Evolutionary conservation across 768 basidiomycete genomes (phyloP), one percentile per base, ranked within the genome.

Genomic region (Pholiota conissans): DNA sequence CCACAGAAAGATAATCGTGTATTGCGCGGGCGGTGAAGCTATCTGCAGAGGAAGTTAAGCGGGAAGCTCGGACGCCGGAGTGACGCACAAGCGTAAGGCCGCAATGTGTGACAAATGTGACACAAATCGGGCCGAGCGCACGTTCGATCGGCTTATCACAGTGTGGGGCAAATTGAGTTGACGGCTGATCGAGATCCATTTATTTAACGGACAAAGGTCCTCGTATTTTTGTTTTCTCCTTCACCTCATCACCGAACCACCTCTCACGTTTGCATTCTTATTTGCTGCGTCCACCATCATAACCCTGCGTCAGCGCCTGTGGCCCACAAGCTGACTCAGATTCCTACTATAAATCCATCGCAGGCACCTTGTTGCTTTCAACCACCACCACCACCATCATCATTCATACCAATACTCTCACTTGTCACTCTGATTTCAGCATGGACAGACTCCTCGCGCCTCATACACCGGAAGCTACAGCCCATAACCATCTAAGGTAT

Each of bases 401-500:
- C 57, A 30, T 40, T 54, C 45, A 32, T 13, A 32, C 30, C 30
- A 32, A 32, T 32, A n/a, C 30, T 32, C 7, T 13, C 30, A 32
- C 30, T 58, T 50, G 55, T 57, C 57, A 56, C 39, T 55, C 47
- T 55, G 49, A 54, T 50, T 57, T 45, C 57, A 66, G 60, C 60
- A 89, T 91, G 84, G 87, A 89, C 63, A 83, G 83, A 65, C 86
- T 89, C 71, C 79, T 90, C 52, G 83, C 87, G 7, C 89, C 90
- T 22, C 78, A 89, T 57, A 84, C 87, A 20, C 85, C 84, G 57
- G 90, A 93, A 73, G 89, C 90, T 49, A 67, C 80, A 55, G 90
- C 91, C 22, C 82, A 91, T 73, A 77, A 68, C 61, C 84, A 84
- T 61, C 72, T 91, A 49, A 86, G 79, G 91, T 90, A 72, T 51